A percentile compares a stretch with the other conserved stretches of the same genome.
These are phyloP conservation scores for Talaromyces islandicus DNA, from an alignment of 2,329 filamentous ascomycete genomes.

Conservation along the genomic window DNA sequence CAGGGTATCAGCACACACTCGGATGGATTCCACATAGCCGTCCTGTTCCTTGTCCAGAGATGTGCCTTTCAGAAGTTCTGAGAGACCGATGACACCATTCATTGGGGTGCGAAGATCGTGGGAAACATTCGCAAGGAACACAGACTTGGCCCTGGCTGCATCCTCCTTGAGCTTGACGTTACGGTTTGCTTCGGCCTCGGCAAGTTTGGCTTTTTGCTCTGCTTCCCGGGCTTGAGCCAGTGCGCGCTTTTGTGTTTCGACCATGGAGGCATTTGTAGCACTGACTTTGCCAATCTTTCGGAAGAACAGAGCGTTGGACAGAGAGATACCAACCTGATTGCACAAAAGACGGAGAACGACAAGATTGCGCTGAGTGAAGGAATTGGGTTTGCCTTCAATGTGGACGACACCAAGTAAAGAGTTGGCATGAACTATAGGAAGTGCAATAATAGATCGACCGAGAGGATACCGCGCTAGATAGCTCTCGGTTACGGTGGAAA, in stretches of 20 bases:
- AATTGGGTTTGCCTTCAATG: conserved; percentile 57
- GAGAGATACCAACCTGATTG: conserved; percentile 59
- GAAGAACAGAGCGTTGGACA: conserved; percentile 60
- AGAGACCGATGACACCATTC: conserved; percentile 84
- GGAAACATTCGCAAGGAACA: conserved; percentile 92
- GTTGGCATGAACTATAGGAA: conserved; percentile 58
- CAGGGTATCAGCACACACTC: conserved; percentile 65
- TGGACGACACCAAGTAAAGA: conserved; percentile 56
- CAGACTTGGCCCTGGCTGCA: conserved; percentile 69
- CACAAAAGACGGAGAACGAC: conserved; percentile 51
- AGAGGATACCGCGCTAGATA: conserved; percentile 52
- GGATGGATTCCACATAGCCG: conserved; percentile 58
- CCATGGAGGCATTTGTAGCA: conserved; percentile 59
- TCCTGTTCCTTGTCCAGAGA: conserved; percentile 53
- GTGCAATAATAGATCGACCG: conserved; percentile 55
- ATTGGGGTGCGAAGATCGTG: conserved; percentile 87
- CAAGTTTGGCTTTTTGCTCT: conserved; percentile 59
- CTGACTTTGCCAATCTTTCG: conserved; percentile 56
- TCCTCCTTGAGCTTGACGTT: conserved; percentile 63
- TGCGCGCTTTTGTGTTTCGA: conserved; percentile 59
- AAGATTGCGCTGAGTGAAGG: conserved; percentile 56
- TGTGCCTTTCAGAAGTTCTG: conserved; percentile 56
- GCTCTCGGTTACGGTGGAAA: conserved; percentile 54
- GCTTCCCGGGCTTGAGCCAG: conserved; percentile 56
- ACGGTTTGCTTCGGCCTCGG: conserved; percentile 58